Percentiles rank a stretch among this genome's conserved stretches.
Evolutionary conservation across 768 basidiomycete species (phyloP).

Genomic region (Clavaria fumosa): DNA sequence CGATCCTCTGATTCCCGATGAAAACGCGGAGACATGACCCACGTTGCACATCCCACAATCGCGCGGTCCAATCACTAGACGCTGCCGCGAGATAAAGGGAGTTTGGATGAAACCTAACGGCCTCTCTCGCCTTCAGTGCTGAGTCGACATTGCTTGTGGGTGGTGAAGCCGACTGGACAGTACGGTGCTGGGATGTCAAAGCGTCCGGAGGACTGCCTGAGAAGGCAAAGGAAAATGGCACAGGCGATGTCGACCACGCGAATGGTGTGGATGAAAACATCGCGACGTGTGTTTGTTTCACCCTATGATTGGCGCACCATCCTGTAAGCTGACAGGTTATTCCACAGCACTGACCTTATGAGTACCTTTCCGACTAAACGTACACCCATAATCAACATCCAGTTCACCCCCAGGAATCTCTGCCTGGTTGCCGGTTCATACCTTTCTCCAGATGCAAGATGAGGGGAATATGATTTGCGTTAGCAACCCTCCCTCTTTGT

Average conservation of each 20-base stretch:
- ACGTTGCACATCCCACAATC: slow-evolving; percentile 96
- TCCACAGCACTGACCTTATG: slow-evolving; percentile 60
- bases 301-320: not conserved
- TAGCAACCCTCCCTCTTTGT: no score
- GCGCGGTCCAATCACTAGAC: slow-evolving; percentile 89
- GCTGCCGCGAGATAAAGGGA: slow-evolving; percentile 94
- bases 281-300: slow-evolving; percentile 48
- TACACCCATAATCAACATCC: slow-evolving; percentile 82
- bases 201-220: no score
- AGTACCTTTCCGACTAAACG: slow-evolving; percentile 92
- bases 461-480: no score
- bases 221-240: slow-evolving; percentile 9
- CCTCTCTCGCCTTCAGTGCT: no score
- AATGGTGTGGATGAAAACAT: slow-evolving; percentile 40
- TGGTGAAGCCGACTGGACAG: slow-evolving; percentile 91
- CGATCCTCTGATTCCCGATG: slow-evolving; percentile 82
- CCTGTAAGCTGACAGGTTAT: slow-evolving; percentile 7
- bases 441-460: slow-evolving; percentile 42
- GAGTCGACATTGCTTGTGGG: slow-evolving; percentile 96
- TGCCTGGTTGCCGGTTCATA: slow-evolving; percentile 77
- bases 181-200: slow-evolving; percentile 97
- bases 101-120: slow-evolving; percentile 91
- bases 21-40: slow-evolving; percentile 94
- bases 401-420: slow-evolving; percentile 90
- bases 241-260: slow-evolving; percentile 10